Evolutionary conservation across 352 stramenopile genomes (phyloP), one percentile per base, ranked within the genome.

Genomic region (Pythium brassicae): DNA sequence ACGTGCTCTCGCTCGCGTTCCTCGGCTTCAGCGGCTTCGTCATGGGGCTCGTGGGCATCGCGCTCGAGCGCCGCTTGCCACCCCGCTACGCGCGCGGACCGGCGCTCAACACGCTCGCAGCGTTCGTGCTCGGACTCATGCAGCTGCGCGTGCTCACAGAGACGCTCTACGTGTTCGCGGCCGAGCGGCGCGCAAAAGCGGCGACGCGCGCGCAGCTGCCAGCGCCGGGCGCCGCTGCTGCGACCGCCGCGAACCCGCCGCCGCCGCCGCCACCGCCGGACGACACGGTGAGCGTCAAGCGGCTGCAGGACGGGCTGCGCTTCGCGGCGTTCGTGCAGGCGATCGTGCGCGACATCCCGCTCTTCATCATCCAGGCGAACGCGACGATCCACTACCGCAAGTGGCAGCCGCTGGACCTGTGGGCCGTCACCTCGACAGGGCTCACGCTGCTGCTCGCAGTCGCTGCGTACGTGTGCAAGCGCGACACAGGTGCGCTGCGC

Each of bases 351-450:
- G 79, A 90, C 58, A 72, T 87, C 35, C 77, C 79, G 53, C 61
- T 90, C 46, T 90, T 90, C 47, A 53, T 90, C 49, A 68, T 90
- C 50, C 79, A 90, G 37, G 75, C 79, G 10, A 90, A 90, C 45
- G 79, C 79, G 9, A 90, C 77, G 9, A 87, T 90, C 55, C 77
- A 90, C 65, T 90, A 90, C 63, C 79, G 77, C 68, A 90, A 88
- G 72, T 87, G 76, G 77, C 65, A 83, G 42, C 54, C 81, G 34
- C 63, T 86, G 25, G 79, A 90, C 48, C 58, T 90, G 1, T 83
- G 77, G 59, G 75, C 79, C 0, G 77, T 88, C 17, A 49, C 62
- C 23, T 80, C 78, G 0, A 86, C 77, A 2, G 71, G 72, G 12
- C 19, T 87, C 40, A 81, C 75, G 20, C 63, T 89, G 1, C 44